Evolutionary conservation across 1,139 yeast species (phyloP), one percentile per base, ranked within the genome.

Genomic region (Taiozyma sp.): DNA sequence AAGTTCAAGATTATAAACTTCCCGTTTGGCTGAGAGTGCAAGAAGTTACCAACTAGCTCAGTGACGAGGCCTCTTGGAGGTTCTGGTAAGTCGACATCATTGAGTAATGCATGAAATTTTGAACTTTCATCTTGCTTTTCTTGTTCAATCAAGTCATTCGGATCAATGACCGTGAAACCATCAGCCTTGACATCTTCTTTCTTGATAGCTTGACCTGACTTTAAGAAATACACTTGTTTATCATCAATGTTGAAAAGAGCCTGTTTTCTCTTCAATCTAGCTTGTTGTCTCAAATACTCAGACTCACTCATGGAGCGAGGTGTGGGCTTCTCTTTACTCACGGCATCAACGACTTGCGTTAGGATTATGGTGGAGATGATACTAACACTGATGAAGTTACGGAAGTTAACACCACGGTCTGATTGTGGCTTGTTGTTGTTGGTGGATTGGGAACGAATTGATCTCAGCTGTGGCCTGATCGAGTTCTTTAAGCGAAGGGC

Each of bases 21-120:
- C 16, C 73, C 71, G 1, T 78, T 73, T n/a, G 71, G 67, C 22
- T 53, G 50, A 2, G 66, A 59, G 6, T 63, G 52, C 8, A 81
- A 57, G 51, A 74, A 75, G 53, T 78, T 71, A 52, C 78, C 78
- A 41, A 83, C 66, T 52, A 83, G 69, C 8, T 84, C 84, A 3
- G 85, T 78, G 45, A 81, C 63, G 40, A 83, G 66, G 1, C 88
- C 88, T 29, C 74, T 73, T 13, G 87, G 85, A 23, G 76, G 66
- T 29, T 69, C 71, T 53, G 72, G 50, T 2, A 65, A 57, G 6
- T 63, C 63, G 5, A 58, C 56, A 45, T 58, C 61, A 39, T 61
- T 62, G 67, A 77, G 55, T 14, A 72, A 54, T 3, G 66, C 62
- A 32, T 70, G 62, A 61, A 74, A 83, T 51, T 68, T 71, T 46